A percentile compares a stretch with the other conserved stretches of the same genome.
phyloP scores from a whole-genome alignment of 371 early-diverging fungal species.

The Umbelopsis sp. region DNA sequence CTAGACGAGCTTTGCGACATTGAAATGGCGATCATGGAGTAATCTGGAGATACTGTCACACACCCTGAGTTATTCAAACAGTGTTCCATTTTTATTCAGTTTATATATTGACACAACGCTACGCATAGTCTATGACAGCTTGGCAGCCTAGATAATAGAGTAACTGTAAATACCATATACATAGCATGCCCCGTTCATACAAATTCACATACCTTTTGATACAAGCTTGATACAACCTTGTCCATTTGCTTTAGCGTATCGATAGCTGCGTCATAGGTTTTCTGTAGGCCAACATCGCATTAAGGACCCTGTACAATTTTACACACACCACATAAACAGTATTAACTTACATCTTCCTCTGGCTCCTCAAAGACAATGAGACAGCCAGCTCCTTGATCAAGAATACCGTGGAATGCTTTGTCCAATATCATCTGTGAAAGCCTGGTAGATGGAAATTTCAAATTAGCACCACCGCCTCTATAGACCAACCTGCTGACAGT shows the following conservation, averaged over 20 bases:
- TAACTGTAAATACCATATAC: not conserved
- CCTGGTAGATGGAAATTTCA: slow-evolving; percentile 26
- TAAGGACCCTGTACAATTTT: not conserved
- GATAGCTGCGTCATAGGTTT: slow-evolving; percentile 90
- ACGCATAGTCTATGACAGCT: slow-evolving; percentile 19
- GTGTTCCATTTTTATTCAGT: not conserved
- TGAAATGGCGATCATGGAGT: slow-evolving; percentile 18
- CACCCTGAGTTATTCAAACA: not conserved
- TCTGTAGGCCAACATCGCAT: slow-evolving; percentile 39
- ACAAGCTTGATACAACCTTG: slow-evolving; percentile 92
- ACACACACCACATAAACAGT: not conserved
- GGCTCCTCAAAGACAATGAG: slow-evolving; percentile 93
- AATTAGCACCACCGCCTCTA: not conserved
- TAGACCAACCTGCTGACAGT: not conserved
- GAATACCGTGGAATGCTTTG: slow-evolving; percentile 91
- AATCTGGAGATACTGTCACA: not conserved
- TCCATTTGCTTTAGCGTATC: slow-evolving; percentile 96
- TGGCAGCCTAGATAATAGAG: slow-evolving; percentile 18
- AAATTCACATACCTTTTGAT: slow-evolving; percentile 74
- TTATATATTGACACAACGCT: slow-evolving; percentile 5
- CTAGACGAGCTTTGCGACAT: slow-evolving; percentile 40
- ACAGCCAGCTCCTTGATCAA: slow-evolving; percentile 97
- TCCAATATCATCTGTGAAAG: slow-evolving; percentile 99
- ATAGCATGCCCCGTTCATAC: not conserved
- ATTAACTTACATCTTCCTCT: slow-evolving; percentile 71